Base-by-base conservation (phyloP, 176 grass and related monocot species). In the Poa annua region DNA sequence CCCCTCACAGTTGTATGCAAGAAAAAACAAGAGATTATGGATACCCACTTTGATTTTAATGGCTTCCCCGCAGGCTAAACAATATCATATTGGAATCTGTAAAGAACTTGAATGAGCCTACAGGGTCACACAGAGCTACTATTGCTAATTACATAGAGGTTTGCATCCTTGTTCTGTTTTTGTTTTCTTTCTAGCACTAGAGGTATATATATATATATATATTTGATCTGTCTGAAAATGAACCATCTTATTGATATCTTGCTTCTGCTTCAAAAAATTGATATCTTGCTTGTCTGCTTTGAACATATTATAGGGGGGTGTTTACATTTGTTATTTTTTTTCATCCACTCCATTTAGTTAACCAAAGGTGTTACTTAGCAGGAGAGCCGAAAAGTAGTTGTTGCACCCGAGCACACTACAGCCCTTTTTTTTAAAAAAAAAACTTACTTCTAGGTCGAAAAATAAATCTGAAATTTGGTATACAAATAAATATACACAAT, bases 131-230 rank as follows among this genome's bases (percentile, higher is more conserved):
- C 84, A 84, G 83, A 81, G 89, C 89, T 84, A 77, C 87, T 71
- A 91, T 97, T 84, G 62, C 85, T 83, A 89, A 69, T 59, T 89
- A 91, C 78, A 97, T 97, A 39, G 79, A 91, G 94, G 94, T 97
- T 74, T 32, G 34, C 1, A 17, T 65, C 8, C 34, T 52, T 21
- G 11, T 35, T 55, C 25, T 66, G 8, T 50, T 83, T 61, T 64
- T 70, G 29, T 69, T 83, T 71, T 68, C 22, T 49, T 57, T 75
- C 9, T 54, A 73, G 13, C 48, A 71, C 52, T 42, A 77, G 51
- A 83, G 66, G 72, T 26, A 82, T 82, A 77, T 87, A 38, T 20
- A n/a, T n/a, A n/a, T n/a, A n/a, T n/a, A n/a, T 7, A 54, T 82
- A 1, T 62, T 66, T 51, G 16, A 25, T 77, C 52, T 83, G 33